Conservation (phyloP, 2,329 filamentous ascomycete genomes). For the Apiospora aurea region DNA sequence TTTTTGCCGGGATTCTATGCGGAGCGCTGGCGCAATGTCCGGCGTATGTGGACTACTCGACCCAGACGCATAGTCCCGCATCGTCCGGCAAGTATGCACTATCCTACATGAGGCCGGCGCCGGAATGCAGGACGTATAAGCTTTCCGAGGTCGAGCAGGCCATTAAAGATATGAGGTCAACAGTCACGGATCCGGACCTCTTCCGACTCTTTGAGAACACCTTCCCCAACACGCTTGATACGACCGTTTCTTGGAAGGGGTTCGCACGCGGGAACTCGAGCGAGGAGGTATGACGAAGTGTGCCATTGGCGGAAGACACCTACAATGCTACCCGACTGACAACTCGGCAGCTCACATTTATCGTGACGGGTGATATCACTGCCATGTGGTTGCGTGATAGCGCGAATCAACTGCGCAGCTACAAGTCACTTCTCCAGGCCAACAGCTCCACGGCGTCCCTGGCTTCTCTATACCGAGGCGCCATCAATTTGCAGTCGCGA, state of each 20-base stretch:
- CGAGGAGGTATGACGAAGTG: constrained; percentile 38
- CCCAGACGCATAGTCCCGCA: constrained; percentile 26
- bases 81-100: constrained; percentile 27
- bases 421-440: constrained; percentile 66
- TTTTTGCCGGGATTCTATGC: not conserved
- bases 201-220: constrained; percentile 84
- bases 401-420: constrained; percentile 75
- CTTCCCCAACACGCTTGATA: constrained; percentile 83
- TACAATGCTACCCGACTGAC: constrained; percentile 26
- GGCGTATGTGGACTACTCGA: constrained; percentile 25
- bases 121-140: constrained; percentile 74
- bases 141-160: constrained; percentile 74
- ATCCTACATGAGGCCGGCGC: constrained; percentile 26
- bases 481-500: constrained; percentile 75
- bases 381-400: constrained; percentile 91
- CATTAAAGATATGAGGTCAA: constrained; percentile 55
- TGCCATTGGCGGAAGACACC: not conserved
- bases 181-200: constrained; percentile 65
- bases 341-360: constrained; percentile 74
- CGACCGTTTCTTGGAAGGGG: constrained; percentile 80
- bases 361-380: constrained; percentile 85
- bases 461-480: constrained; percentile 71
- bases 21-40: constrained; percentile 26
- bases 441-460: constrained; percentile 63
- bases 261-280: constrained; percentile 56